Evolutionary conservation across 345 rosid genomes (phyloP), one percentile per base, ranked within the genome.

Genomic region (Clarkia xantiana): DNA sequence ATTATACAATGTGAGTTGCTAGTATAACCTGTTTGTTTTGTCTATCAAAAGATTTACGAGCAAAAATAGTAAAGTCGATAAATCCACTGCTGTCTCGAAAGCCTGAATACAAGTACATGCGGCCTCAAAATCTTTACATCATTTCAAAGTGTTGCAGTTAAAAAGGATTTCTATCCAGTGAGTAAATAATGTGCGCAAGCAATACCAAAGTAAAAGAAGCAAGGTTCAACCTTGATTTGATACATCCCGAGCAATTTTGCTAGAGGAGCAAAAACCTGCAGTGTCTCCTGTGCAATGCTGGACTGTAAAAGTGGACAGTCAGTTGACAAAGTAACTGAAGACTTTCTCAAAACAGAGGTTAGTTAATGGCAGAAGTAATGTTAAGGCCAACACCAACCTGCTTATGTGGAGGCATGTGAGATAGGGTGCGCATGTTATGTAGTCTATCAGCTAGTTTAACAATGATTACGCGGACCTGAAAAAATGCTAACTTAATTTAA

Each of bases 361-460:
- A 29, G 2, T 29, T 29, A 29, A 29, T 29, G 36, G 36, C 36
- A 29, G 36, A 29, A 23, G 10, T 9, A 52, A n/a, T 52, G 13
- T 18, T 36, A 49, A 41, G 50, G 16, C 52, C 40, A 55, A 40
- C 52, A 57, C 42, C 39, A 66, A 91, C 98, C 98, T 91, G 98
- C 77, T 91, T 91, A 64, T 76, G 94, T 2, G 73, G 79, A 67
- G 98, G 98, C 98, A 91, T 86, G 68, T 86, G 77, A 0, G 85
- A 72, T 39, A 86, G 93, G 23, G 96, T 91, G 22, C 98, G 89
- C 96, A 91, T 91, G 58, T 91, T 91, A 74, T 91, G 98, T 65
- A 91, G 75, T 66, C 98, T 80, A 74, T 91, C 96, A 43, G 93
- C 98, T 63, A 91, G 79, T 73, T 91, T 91, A 74, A 91, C 98